Conservation (phyloP, 2,329 filamentous ascomycete genomes). For the Fusarium sp. region DNA sequence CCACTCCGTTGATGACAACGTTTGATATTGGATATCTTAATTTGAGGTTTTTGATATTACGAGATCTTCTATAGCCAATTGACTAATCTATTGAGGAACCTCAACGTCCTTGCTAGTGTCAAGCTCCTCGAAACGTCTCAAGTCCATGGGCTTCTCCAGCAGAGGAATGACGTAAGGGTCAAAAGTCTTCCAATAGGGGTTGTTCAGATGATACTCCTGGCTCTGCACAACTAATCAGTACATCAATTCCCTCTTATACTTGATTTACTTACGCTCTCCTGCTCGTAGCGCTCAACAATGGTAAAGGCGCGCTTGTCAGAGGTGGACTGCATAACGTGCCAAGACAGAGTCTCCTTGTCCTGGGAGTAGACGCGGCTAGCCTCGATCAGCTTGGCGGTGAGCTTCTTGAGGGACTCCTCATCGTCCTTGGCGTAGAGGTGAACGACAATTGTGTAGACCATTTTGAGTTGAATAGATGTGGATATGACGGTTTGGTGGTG, state of each 20-base stretch:
- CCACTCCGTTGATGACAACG: neutral
- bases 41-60: neutral
- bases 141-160: slow-evolving; percentile 75
- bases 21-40: neutral
- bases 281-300: slow-evolving; percentile 78
- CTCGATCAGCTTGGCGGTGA: slow-evolving; percentile 78
- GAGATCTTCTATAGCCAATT: neutral
- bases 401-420: slow-evolving; percentile 70
- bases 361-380: slow-evolving; percentile 78
- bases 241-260: too few relatives aligned
- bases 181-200: slow-evolving; percentile 81
- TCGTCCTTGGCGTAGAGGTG: slow-evolving; percentile 77
- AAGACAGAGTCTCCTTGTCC: slow-evolving; percentile 76
- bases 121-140: slow-evolving; percentile 74
- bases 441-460: slow-evolving; percentile 77
- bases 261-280: slow-evolving; percentile 70
- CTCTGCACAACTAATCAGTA: slow-evolving; percentile 49
- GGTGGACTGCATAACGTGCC: slow-evolving; percentile 83
- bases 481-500: neutral
- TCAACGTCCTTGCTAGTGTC: slow-evolving; percentile 64
- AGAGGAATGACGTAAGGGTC: slow-evolving; percentile 78
- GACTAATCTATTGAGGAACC: slow-evolving; percentile 47
- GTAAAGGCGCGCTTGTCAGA: slow-evolving; percentile 76
- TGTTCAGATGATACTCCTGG: slow-evolving; percentile 72
- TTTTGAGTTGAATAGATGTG: slow-evolving; percentile 45